Percentiles rank a stretch among this genome's conserved stretches.
These are phyloP conservation scores for Bjerkandera adusta DNA, from an alignment of 1,284 basidiomycete species.

Conservation along the genomic window DNA sequence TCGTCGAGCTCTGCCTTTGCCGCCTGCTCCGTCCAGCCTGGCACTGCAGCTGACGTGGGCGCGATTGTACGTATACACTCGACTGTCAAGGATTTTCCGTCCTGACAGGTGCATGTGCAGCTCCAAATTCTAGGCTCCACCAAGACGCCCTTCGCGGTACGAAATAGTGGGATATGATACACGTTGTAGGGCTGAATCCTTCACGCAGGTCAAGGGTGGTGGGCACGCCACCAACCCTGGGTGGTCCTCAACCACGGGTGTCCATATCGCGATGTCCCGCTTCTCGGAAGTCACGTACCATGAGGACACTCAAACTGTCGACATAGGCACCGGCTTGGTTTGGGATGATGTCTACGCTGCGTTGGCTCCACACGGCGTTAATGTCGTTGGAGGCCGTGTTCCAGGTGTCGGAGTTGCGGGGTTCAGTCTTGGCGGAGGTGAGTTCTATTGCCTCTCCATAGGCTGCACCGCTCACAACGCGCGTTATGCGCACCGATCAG, in stretches of 20 bases:
- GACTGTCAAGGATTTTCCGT: background rate
- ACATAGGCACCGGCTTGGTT: constrained; percentile 45
- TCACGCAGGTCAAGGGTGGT: constrained; percentile 43
- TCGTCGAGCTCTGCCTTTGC: constrained; percentile 25
- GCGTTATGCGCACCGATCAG: constrained; percentile 20
- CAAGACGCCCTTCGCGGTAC: constrained; percentile 38
- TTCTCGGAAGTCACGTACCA: constrained; percentile 41
- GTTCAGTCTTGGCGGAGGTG: constrained; percentile 46
- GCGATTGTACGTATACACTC: constrained; percentile 21
- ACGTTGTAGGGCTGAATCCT: background rate
- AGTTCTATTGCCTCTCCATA: constrained; percentile 11
- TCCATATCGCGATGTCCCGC: constrained; percentile 47
- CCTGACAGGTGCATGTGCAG: constrained; percentile 19
- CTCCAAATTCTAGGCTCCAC: constrained; percentile 42
- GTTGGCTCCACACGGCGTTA: constrained; percentile 36
- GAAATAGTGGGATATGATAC: constrained; percentile 8
- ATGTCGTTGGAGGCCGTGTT: constrained; percentile 45
- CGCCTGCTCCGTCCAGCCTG: constrained; percentile 23
- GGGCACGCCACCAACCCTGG: constrained; percentile 46
- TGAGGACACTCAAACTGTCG: constrained; percentile 29
- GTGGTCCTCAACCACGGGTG: constrained; percentile 50
- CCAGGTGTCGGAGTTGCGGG: constrained; percentile 43
- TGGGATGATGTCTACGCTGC: constrained; percentile 49
- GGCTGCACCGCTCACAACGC: background rate
- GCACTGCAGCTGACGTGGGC: constrained; percentile 27